These are phyloP conservation scores for Ogataea sp. DNA, from an alignment of 805 yeast genomes.

Conservation along the genomic window DNA sequence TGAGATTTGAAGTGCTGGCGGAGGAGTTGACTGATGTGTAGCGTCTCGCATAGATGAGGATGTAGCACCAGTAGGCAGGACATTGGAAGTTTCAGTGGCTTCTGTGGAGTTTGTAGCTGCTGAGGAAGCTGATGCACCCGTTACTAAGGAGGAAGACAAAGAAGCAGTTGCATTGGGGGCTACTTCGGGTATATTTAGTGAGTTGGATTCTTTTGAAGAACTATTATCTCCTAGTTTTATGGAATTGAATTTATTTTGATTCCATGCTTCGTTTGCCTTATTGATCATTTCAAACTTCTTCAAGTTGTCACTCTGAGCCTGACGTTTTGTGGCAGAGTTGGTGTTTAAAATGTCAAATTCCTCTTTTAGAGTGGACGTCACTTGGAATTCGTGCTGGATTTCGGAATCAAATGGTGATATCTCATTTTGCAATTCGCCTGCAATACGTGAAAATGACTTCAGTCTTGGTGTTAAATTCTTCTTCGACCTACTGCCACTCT, in stretches of 20 bases:
- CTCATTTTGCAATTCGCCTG: slow-evolving; percentile 26
- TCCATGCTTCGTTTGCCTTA: slow-evolving; percentile 30
- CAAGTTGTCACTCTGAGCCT: slow-evolving; percentile 14
- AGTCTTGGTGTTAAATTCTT: slow-evolving; percentile 24
- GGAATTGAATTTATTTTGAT: slow-evolving; percentile 12
- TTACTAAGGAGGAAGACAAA: no score
- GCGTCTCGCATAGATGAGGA: no score
- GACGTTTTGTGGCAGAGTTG: no score
- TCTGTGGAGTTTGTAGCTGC: no score
- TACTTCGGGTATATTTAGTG: no score
- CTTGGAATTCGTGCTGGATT: slow-evolving; percentile 25
- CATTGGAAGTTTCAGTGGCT: no score
- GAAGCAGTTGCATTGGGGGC: no score
- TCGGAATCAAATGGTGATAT: slow-evolving; percentile 26
- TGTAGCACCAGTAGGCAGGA: no score
- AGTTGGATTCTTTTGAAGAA: no score
- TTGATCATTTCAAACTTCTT: slow-evolving; percentile 26
- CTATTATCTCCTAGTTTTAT: not conserved
- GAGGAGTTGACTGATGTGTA: not conserved
- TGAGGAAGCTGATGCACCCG: no score
- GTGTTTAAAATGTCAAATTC: slow-evolving; percentile 18
- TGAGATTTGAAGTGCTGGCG: not conserved
- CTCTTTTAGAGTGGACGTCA: slow-evolving; percentile 23
- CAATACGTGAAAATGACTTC: slow-evolving; percentile 26
- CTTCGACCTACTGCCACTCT: slow-evolving; percentile 9